These are phyloP conservation scores for Viola odorata DNA, from an alignment of 345 rosid species.

Conservation along the genomic window DNA sequence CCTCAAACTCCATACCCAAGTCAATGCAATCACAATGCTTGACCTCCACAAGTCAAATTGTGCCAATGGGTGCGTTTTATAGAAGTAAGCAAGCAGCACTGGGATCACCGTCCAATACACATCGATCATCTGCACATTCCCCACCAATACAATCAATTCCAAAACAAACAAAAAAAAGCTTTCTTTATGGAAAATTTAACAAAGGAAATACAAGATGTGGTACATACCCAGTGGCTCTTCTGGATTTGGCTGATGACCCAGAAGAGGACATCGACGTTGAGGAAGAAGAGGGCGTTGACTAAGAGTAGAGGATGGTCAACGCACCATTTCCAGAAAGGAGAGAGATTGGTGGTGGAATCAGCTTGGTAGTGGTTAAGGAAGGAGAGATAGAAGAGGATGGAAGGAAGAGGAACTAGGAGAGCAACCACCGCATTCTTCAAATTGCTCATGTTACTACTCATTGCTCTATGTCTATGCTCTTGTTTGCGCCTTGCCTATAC, in stretches of 20 bases:
- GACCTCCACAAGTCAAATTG: conserved; percentile 65
- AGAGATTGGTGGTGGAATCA: conserved; percentile 6
- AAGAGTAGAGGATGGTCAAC: conserved; percentile 67
- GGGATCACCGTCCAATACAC: conserved; percentile 94
- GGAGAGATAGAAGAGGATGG: conserved; percentile 51
- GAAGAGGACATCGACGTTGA: conserved; percentile 87
- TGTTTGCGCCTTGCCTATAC: not conserved
- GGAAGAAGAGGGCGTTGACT: conserved; percentile 77
- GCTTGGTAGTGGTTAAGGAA: conserved; percentile 41
- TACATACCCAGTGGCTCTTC: conserved; percentile 77
- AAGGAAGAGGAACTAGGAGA: conserved; percentile 70
- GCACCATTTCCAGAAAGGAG: conserved; percentile 64
- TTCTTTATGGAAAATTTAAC: not conserved
- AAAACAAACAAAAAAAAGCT: conserved; percentile 4
- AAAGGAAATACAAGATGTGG: not conserved
- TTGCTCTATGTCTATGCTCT: not conserved
- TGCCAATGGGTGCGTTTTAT: conserved; percentile 61
- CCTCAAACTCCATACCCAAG: conserved; percentile 84
- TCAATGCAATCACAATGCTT: conserved; percentile 42
- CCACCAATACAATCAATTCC: not conserved
- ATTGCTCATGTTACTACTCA: conserved; percentile 33
- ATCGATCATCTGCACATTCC: conserved; percentile 68
- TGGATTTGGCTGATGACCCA: conserved; percentile 73
- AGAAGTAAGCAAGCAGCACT: conserved; percentile 71
- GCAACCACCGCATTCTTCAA: conserved; percentile 57